These are phyloP conservation scores for Dothistroma septosporum DNA, from an alignment of 2,329 filamentous ascomycete genomes.

Conservation along the genomic window DNA sequence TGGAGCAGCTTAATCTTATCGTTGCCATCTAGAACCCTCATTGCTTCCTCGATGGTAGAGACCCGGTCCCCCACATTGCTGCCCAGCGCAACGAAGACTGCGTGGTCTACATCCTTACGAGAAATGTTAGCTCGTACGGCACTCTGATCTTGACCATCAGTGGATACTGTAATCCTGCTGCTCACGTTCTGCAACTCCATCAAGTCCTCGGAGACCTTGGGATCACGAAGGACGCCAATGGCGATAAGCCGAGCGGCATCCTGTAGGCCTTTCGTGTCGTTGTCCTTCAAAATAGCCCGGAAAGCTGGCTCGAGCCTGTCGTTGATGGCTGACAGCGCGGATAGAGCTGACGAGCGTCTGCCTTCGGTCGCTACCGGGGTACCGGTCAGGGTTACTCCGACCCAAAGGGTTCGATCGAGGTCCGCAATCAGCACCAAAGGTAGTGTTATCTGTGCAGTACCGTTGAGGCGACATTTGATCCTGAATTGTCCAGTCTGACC, in stretches of 20 bases:
- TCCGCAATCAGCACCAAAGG: too few species aligned
- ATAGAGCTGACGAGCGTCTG: neutral
- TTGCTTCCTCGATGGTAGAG: conserved; percentile 78
- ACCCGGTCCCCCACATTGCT: conserved; percentile 89
- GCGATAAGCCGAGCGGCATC: neutral
- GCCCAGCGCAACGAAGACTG: conserved; percentile 75
- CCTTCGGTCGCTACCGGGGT: neutral
- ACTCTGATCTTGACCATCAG: neutral
- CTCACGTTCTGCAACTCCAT: neutral
- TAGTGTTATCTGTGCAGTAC: neutral
- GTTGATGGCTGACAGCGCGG: neutral
- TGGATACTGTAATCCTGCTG: neutral
- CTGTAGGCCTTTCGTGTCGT: neutral
- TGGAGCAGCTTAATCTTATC: conserved; percentile 68
- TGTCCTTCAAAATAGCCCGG: neutral
- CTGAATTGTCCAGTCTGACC: neutral
- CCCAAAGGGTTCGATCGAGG: too few species aligned
- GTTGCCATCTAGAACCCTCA: conserved; percentile 65
- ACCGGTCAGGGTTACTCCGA: neutral
- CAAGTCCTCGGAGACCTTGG: neutral
- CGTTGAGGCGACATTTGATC: neutral
- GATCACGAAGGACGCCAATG: neutral
- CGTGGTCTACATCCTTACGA: neutral
- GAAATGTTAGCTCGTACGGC: neutral
- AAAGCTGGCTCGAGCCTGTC: neutral